Percentiles rank a stretch among this genome's conserved stretches.
These are phyloP conservation scores for Phytophthora pseudosyringae DNA, from an alignment of 352 stramenopile genomes.

Conservation along the genomic window DNA sequence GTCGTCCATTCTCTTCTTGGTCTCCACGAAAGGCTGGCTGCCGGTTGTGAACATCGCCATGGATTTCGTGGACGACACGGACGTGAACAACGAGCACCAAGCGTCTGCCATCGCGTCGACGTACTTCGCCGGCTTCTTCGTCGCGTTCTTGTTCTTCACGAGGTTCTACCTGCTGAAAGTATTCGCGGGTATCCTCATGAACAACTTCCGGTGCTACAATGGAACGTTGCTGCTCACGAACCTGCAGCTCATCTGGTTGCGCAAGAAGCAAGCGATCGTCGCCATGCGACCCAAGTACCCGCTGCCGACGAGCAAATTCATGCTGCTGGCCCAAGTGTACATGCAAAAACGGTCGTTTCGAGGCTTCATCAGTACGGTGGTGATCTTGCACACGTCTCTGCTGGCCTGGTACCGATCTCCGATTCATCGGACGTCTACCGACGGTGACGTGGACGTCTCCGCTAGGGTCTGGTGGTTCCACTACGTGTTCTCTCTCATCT, in stretches of 20 bases:
- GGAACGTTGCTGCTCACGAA: slow-evolving; percentile 80
- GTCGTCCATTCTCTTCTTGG: slow-evolving; percentile 75
- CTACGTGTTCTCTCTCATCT: slow-evolving; percentile 83
- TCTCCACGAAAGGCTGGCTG: slow-evolving; percentile 89
- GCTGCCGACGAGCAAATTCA: slow-evolving; percentile 58
- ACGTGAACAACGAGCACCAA: slow-evolving; percentile 72
- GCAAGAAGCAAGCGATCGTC: slow-evolving; percentile 68
- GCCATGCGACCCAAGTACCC: slow-evolving; percentile 79
- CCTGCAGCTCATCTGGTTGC: slow-evolving; percentile 82
- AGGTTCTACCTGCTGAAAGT: slow-evolving; percentile 82
- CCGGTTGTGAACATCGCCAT: slow-evolving; percentile 85
- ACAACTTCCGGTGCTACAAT: slow-evolving; percentile 88
- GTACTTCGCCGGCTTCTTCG: slow-evolving; percentile 86
- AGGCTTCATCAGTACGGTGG: slow-evolving; percentile 62
- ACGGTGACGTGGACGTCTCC: slow-evolving; percentile 39
- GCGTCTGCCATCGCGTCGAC: slow-evolving; percentile 74
- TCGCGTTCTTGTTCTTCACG: slow-evolving; percentile 80
- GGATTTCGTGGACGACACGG: slow-evolving; percentile 54
- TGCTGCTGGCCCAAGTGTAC: slow-evolving; percentile 66
- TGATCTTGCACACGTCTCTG: slow-evolving; percentile 75
- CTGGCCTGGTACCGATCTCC: slow-evolving; percentile 78
- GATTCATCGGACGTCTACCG: slow-evolving; percentile 40
- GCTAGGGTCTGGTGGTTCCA: slow-evolving; percentile 74
- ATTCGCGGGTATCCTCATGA: slow-evolving; percentile 86
- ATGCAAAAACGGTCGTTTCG: slow-evolving; percentile 74